Conservation (phyloP, 2,329 filamentous ascomycete species). For the Microdochium paspali region DNA sequence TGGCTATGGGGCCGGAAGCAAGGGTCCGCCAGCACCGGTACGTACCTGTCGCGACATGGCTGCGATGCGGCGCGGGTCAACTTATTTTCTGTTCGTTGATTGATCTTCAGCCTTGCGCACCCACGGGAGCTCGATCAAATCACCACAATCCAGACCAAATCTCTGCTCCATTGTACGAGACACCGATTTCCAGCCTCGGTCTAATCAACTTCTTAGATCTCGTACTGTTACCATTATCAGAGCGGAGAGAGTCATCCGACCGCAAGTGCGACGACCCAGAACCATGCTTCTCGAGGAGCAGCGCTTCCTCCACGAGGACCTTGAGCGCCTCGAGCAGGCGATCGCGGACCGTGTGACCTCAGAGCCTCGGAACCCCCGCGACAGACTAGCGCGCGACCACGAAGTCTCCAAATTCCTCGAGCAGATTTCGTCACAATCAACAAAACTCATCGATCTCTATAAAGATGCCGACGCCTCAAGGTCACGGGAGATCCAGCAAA, state of each 20-base stretch:
- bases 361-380: conserved; percentile 83
- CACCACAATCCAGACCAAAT: neutral
- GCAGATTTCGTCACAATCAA: conserved; percentile 80
- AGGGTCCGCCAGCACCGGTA: neutral
- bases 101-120: neutral
- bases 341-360: conserved; percentile 82
- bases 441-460: conserved; percentile 74
- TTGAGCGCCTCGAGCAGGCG: conserved; percentile 91
- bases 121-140: neutral
- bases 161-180: too few relatives aligned
- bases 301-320: conserved; percentile 87
- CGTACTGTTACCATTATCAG: too few relatives aligned
- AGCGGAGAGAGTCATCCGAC: too few relatives aligned
- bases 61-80: neutral
- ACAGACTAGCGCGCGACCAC: conserved; percentile 83
- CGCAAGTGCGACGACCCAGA: conserved; percentile 1
- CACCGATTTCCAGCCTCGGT: too few relatives aligned
- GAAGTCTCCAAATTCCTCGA: conserved; percentile 80
- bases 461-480: conserved; percentile 64
- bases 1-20: neutral
- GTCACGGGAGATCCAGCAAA: conserved; percentile 71
- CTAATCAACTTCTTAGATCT: too few relatives aligned
- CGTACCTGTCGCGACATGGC: neutral
- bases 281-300: conserved; percentile 85
- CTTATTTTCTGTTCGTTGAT: neutral